Percentiles rank a stretch among this genome's conserved stretches.
These are phyloP conservation scores for Conidiobolus incongruus DNA, from an alignment of 371 early-diverging fungal species.

Conservation along the genomic window DNA sequence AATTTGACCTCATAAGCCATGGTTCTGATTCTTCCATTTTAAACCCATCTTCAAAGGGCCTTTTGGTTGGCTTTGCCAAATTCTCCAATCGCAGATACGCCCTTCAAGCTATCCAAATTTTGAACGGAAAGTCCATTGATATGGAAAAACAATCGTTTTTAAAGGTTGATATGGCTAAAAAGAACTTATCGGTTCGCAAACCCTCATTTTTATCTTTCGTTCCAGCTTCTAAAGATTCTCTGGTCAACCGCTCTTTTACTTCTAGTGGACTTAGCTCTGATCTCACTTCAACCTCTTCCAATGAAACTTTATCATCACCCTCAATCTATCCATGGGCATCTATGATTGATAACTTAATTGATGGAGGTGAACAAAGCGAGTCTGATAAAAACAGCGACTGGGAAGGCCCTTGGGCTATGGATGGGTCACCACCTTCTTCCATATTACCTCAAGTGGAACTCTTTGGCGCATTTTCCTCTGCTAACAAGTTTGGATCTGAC, in stretches of 20 bases:
- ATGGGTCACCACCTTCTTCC: too few relatives aligned
- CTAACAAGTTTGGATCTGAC: neutral
- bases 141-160: constrained; percentile 58
- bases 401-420: too few relatives aligned
- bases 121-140: constrained; percentile 72
- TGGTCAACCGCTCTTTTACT: constrained; percentile 24
- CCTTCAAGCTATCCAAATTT: constrained; percentile 59
- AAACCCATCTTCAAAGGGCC: neutral
- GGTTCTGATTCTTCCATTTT: neutral
- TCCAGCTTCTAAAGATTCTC: too few relatives aligned
- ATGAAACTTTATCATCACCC: too few relatives aligned
- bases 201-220: too few relatives aligned
- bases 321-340: too few relatives aligned
- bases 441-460: too few relatives aligned
- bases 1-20: constrained; percentile 6
- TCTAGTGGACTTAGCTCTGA: neutral
- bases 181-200: too few relatives aligned
- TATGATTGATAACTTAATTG: too few relatives aligned
- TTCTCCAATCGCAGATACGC: constrained; percentile 72
- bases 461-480: too few relatives aligned
- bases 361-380: too few relatives aligned
- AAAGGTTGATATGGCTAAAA: constrained; percentile 92
- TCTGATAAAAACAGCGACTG: too few relatives aligned
- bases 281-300: neutral
- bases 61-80: constrained; percentile 79